Base-by-base conservation (phyloP, 352 stramenopile genomes). In the Labyrinthula sp. region DNA sequence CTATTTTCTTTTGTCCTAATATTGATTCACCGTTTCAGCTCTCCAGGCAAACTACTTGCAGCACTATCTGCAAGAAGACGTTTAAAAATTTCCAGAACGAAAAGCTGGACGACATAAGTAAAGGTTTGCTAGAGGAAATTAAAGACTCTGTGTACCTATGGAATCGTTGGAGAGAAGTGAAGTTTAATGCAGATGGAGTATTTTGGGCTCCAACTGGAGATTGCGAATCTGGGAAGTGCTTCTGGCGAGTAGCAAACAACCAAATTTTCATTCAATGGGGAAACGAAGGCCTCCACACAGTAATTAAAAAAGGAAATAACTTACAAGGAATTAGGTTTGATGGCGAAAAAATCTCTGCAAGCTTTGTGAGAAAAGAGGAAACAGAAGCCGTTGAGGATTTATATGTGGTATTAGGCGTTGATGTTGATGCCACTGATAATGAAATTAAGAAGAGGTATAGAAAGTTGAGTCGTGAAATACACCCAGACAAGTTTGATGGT, bases 391-490 rank as follows among this genome's bases (percentile, higher is more conserved):
- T 36, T 22, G 8, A 40, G 36, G 45, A 54, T 27, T 14, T 54
- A n/a, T 54, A 54, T 37, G 45, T 47, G 34, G 30, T 54, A 17
- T 9, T 54, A 37, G 45, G 45, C 12, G 1, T 54, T 20, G 45
- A 54, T 22, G 23, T 41, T 28, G 45, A 54, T 26, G 45, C 34
- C 10, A 30, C 10, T 12, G 34, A 40, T 17, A 36, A 17, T 17
- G 34, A 10, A 9, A 30, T 40, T 10, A 40, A 40, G 34, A 40
- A 40, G n/a, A 22, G 15, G 8, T 40, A 36, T 22, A 17, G 34
- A 9, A 40, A 40, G 34, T 22, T 40, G n/a, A 33, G 10, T 9
- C 34, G 34, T 9, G 34, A 40, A 9, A 36, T 36, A 17, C 34
- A 40, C 34, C 34, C 34, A 22, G 34, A 40, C 34, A 9, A 22